Evolutionary conservation across 2,329 filamentous ascomycete genomes (phyloP), one percentile per base, ranked within the genome.

Genomic region (Capronia coronata): DNA sequence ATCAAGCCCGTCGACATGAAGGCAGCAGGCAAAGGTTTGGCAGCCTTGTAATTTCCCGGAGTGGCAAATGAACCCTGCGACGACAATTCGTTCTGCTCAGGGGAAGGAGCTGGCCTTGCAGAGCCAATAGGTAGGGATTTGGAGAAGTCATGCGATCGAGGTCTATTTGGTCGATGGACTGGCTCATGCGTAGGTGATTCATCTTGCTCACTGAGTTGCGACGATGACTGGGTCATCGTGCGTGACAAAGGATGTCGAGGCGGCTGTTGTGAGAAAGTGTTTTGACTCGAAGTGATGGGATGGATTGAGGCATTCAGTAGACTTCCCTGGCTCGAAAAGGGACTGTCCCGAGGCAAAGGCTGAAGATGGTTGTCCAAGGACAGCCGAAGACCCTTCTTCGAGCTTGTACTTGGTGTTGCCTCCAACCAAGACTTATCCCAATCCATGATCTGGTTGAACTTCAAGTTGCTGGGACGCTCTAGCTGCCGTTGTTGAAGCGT

Each of bases 1-100:
- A 98, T 84, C 22, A 98, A 73, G 1, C 91, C 90, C 0, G 93
- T 97, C 1, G 93, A 97, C 75, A 88, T 89, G 68, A 96, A 96
- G 5, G 89, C 89, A 34, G 86, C 82, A 25, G 86, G 83, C 48
- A 86, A 77, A 18, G 90, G 85, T 63, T 83, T 88, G 6, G 81
- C 84, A 43, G 80, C 74, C 67, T 87, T 90, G 69, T 86, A 93
- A 47, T 79, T 80, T 46, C 84, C 78, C 0, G 87, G 87, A 0
- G 87, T 94, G 25, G 84, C 83, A 58, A 87, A 83, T 18, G 74
- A 75, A 16, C 74, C 75, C 1, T 62, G 59, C 7, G 71, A 65
- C 2, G 72, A 71, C 10, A 46, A 45, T 21, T 59, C 52, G 19
- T 49, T 41, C 4, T 35, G 19, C 34, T 54, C 49, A 6, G 49